phyloP scores from a whole-genome alignment of 164 flowering plant species.

The Pachysandra terminalis region DNA sequence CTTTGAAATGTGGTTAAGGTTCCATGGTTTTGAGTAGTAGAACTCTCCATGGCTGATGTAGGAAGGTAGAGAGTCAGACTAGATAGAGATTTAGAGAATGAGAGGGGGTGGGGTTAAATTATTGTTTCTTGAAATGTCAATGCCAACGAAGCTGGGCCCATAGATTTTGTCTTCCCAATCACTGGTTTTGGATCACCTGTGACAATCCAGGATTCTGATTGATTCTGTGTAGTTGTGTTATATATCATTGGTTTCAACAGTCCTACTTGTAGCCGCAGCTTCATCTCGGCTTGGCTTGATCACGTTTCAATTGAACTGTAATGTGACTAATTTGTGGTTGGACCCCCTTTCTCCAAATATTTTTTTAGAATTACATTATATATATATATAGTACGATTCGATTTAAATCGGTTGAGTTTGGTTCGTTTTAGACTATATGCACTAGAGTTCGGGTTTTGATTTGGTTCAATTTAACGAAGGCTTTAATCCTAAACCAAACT shows the following conservation, averaged over 20 bases:
- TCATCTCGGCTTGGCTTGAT: background rate
- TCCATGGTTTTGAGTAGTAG: background rate
- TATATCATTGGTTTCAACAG: too few relatives aligned
- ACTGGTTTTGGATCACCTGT: constrained; percentile 11
- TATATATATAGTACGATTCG: too few relatives aligned
- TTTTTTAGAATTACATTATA: too few relatives aligned
- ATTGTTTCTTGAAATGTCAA: constrained; percentile 40
- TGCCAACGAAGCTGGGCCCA: constrained; percentile 47
- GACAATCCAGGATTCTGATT: constrained; percentile 7
- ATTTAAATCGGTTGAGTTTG: too few relatives aligned
- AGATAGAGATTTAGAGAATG: constrained; percentile 7
- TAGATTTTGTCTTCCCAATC: constrained; percentile 24
- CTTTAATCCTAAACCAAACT: too few relatives aligned
- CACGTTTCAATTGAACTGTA: too few relatives aligned
- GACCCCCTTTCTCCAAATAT: too few relatives aligned
- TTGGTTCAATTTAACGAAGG: too few relatives aligned
- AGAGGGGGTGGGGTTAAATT: constrained; percentile 29
- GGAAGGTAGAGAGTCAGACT: constrained; percentile 7
- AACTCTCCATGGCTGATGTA: constrained; percentile 9
- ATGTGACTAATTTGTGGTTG: too few relatives aligned
- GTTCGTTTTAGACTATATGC: too few relatives aligned
- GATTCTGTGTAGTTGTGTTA: background rate
- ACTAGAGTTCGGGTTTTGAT: too few relatives aligned
- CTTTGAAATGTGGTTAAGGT: constrained; percentile 4
- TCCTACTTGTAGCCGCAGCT: too few relatives aligned